phyloP scores from a whole-genome alignment of 257 asterid genomes.

The Ocimum tenuiflorum region DNA sequence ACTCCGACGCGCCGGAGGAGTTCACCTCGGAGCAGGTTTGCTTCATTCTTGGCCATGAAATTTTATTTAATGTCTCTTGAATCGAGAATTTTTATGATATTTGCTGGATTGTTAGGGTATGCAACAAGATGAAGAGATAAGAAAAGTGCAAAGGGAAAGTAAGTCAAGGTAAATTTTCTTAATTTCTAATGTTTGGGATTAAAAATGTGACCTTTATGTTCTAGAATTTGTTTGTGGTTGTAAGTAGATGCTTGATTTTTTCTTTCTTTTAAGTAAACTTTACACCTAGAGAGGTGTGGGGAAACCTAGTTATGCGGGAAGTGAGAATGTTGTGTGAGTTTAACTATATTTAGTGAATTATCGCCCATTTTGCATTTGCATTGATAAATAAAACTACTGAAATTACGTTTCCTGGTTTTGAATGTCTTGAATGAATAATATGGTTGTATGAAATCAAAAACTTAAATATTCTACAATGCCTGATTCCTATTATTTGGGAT shows the following conservation, averaged over 20 bases:
- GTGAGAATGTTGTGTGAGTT: neutral
- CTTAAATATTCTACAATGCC: too few relatives aligned
- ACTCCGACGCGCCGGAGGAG: constrained; percentile 85
- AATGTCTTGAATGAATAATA: too few relatives aligned
- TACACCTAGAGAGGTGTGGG: neutral
- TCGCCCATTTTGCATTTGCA: too few relatives aligned
- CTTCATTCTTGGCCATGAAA: constrained; percentile 1
- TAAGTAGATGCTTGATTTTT: constrained; percentile 1
- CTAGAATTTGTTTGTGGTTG: neutral
- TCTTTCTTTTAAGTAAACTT: neutral
- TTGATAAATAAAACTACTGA: too few relatives aligned
- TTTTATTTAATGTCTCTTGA: neutral
- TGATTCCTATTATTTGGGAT: too few relatives aligned
- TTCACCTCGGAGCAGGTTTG: constrained; percentile 59
- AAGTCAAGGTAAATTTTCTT: constrained; percentile 48
- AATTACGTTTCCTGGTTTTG: too few relatives aligned
- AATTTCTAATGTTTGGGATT: neutral
- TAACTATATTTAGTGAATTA: too few relatives aligned
- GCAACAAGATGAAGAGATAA: constrained; percentile 53
- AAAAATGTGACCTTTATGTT: neutral
- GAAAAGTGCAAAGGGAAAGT: constrained; percentile 44
- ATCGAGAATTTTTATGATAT: neutral
- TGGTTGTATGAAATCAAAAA: too few relatives aligned
- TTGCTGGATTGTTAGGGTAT: constrained; percentile 50
- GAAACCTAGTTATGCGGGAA: neutral